Conservation (phyloP, 352 stramenopile species). For the Globisporangium lucens region DNA sequence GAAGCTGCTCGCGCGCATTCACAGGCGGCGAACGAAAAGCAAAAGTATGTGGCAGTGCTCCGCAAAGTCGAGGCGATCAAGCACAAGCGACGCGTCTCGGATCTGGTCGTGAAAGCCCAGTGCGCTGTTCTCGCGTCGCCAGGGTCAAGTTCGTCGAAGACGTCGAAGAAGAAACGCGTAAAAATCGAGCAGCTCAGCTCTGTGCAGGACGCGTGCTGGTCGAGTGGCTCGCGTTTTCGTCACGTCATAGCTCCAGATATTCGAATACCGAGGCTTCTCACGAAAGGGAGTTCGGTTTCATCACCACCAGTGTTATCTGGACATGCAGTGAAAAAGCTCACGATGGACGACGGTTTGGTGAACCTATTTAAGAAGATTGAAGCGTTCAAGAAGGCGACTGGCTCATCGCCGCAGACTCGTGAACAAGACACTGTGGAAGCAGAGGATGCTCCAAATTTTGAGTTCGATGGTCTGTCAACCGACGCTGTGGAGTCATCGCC, state of each 20-base stretch:
- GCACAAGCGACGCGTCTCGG: slow-evolving; percentile 61
- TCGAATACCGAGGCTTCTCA: slow-evolving; percentile 16
- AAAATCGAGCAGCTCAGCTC: slow-evolving; percentile 49
- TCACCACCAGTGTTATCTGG: neutral
- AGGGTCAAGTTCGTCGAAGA: slow-evolving; percentile 22
- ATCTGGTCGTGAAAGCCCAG: slow-evolving; percentile 57
- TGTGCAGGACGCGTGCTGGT: slow-evolving; percentile 37
- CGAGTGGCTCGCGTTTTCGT: neutral
- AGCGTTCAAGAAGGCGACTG: slow-evolving; percentile 35
- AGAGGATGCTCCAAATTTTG: neutral
- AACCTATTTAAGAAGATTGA: slow-evolving; percentile 30
- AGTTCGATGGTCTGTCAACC: neutral
- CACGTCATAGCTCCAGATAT: slow-evolving; percentile 15
- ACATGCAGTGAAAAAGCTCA: neutral
- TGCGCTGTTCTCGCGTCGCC: slow-evolving; percentile 49
- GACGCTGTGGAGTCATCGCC: neutral
- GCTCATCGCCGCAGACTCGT: slow-evolving; percentile 13
- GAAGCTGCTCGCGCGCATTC: slow-evolving; percentile 31
- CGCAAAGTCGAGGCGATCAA: slow-evolving; percentile 33
- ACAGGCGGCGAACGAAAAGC: slow-evolving; percentile 37
- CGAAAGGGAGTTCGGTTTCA: neutral
- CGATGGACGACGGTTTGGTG: slow-evolving; percentile 22
- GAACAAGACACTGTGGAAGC: neutral
- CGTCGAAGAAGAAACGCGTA: slow-evolving; percentile 31
- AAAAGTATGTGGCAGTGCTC: slow-evolving; percentile 45